Conservation (phyloP, 352 stramenopile genomes). For the Globisporangium viniferum region DNA sequence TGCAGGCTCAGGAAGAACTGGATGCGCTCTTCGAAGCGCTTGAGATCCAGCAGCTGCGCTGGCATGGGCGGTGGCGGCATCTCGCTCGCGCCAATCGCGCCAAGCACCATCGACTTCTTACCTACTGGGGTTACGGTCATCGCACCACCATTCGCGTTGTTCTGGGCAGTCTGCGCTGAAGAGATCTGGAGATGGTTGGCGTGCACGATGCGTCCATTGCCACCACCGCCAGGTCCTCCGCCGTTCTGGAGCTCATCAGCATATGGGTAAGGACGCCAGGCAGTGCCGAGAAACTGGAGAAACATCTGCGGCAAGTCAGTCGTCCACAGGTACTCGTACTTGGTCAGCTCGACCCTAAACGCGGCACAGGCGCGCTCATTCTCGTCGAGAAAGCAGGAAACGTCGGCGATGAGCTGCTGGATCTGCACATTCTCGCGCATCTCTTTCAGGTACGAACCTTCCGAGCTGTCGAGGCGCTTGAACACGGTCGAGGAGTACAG, state of each 20-base stretch:
- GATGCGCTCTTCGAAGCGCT: slow-evolving; percentile 90
- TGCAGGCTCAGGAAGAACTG: slow-evolving; percentile 85
- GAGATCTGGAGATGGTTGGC: slow-evolving; percentile 27
- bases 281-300: slow-evolving; percentile 65
- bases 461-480: slow-evolving; percentile 82
- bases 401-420: slow-evolving; percentile 66
- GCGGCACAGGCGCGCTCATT: slow-evolving; percentile 67
- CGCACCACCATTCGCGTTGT: neutral
- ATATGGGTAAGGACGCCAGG: slow-evolving; percentile 51
- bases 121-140: neutral
- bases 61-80: slow-evolving; percentile 52
- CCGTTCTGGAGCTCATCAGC: slow-evolving; percentile 4
- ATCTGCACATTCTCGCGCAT: slow-evolving; percentile 84
- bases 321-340: slow-evolving; percentile 92
- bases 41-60: slow-evolving; percentile 70
- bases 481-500: slow-evolving; percentile 64
- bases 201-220: slow-evolving; percentile 22
- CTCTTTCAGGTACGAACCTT: slow-evolving; percentile 89
- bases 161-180: neutral
- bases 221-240: neutral
- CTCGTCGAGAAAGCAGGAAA: slow-evolving; percentile 77
- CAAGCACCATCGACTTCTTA: slow-evolving; percentile 7
- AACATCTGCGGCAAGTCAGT: slow-evolving; percentile 91
- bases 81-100: slow-evolving; percentile 1
- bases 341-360: slow-evolving; percentile 70